Evolutionary conservation across 495 filamentous ascomycete species (phyloP), one percentile per base, ranked within the genome.

Genomic region (Lasiosphaeria ovina): DNA sequence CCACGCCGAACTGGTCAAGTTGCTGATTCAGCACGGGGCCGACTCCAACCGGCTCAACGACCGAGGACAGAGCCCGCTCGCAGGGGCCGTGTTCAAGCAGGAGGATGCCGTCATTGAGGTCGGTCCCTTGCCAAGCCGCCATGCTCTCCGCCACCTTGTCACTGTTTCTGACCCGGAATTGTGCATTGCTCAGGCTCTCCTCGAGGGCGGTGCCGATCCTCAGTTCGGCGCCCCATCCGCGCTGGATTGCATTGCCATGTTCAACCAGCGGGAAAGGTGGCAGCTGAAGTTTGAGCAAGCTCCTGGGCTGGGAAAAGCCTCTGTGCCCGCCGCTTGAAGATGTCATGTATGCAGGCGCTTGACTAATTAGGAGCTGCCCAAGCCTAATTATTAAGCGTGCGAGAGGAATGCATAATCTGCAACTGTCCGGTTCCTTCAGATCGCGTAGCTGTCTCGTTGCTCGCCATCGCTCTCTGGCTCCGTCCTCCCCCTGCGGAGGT

Each of bases 51-150:
- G 74, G 3, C 60, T 83, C 8, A 83, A 85, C 51, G 82, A 84
- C 57, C 62, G 73, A 14, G 76, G 79, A n/a, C 81, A 84, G 64
- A 80, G 77, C 51, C 80, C 80, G 5, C 66, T 85, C 2, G 80
- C 81, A 10, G 82, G 82, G 0, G 82, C 81, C 1, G 76, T 85
- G 14, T 85, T 85, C 62, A 85, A 85, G 67, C 75, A 72, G 33
- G 81, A 83, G 59, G 75, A 72, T 55, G 75, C 68, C 8, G 79
- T 81, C 1, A 69, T 80, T 35, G 76, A 80, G 61, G 77, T 78
- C 44, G 35, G 31, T 34, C 32, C 24, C 24, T 24, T 24, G 24
- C 24, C 24, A 24, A 24, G 24, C 24, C 2, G 24, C 24, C 24
- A 24, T 24, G 38, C 5, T n/a, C 16, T 5, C 44, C 44, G 6